phyloP scores from a whole-genome alignment of 305 asterid genomes.

The Fraxinus albicans region DNA sequence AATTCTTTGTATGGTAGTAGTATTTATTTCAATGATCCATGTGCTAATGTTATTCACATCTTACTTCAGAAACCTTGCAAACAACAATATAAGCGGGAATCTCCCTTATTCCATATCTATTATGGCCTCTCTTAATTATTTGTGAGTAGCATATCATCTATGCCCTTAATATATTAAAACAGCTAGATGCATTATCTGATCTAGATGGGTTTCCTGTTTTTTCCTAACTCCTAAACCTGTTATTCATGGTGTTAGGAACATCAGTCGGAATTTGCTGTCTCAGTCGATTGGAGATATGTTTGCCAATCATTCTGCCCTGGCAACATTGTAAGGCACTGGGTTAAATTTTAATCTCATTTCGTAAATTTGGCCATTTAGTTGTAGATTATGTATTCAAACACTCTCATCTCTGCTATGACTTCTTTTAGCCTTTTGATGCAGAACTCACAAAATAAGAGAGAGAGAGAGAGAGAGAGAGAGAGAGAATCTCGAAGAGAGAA shows the following conservation, averaged over 20 bases:
- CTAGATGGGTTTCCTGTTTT: slow-evolving; percentile 20
- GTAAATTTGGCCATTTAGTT: background rate
- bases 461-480: background rate
- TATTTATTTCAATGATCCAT: slow-evolving; percentile 14
- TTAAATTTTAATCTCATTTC: slow-evolving; percentile 12
- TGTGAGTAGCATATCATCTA: slow-evolving; percentile 58
- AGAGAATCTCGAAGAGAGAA: background rate
- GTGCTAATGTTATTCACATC: slow-evolving; percentile 21
- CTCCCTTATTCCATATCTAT: slow-evolving; percentile 72
- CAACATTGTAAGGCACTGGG: slow-evolving; percentile 58
- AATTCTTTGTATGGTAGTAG: slow-evolving; percentile 20
- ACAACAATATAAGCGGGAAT: slow-evolving; percentile 73
- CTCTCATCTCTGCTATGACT: background rate
- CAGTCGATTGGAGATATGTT: slow-evolving; percentile 83
- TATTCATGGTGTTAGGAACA: slow-evolving; percentile 54
- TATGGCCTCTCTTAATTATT: slow-evolving; percentile 59
- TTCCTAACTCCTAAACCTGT: slow-evolving; percentile 27
- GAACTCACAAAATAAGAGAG: background rate
- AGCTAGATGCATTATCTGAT: slow-evolving; percentile 22
- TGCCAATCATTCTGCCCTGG: slow-evolving; percentile 60
- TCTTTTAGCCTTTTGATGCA: background rate
- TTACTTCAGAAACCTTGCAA: slow-evolving; percentile 81
- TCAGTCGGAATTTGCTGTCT: slow-evolving; percentile 64
- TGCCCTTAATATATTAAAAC: slow-evolving; percentile 3
- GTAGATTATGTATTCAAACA: background rate